Percentiles rank a stretch among this genome's conserved stretches.
Evolutionary conservation across 2,329 filamentous ascomycete genomes (phyloP).

Genomic region (Neopestalotiopsis clavispora): DNA sequence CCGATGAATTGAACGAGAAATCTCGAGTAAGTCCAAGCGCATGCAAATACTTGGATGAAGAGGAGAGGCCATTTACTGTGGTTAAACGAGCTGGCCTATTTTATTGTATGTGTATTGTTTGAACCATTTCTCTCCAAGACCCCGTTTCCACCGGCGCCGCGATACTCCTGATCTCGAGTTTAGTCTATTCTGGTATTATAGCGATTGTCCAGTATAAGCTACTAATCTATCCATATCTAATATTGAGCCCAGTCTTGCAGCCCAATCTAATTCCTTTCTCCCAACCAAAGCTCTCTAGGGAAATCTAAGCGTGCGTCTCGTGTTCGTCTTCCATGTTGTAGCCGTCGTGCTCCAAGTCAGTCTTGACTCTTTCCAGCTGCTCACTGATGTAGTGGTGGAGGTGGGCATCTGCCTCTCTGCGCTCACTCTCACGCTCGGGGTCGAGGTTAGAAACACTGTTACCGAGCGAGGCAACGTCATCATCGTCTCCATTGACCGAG

Average conservation of each 20-base stretch:
- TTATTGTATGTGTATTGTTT: no score
- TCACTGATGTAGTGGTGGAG: conserved; percentile 83
- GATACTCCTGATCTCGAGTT: no score
- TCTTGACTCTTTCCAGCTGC: conserved; percentile 76
- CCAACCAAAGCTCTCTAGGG: background rate
- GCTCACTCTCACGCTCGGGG: conserved; percentile 55
- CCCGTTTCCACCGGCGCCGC: no score
- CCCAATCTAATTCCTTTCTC: background rate
- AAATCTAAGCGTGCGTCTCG: conserved; percentile 32
- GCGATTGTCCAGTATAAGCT: background rate
- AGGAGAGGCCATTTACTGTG: no score
- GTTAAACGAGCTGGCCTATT: no score
- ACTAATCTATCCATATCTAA: background rate
- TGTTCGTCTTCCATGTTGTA: conserved; percentile 39
- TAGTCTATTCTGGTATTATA: background rate
- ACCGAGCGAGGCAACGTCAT: conserved; percentile 41
- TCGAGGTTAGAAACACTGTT: conserved; percentile 56
- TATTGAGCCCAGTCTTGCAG: background rate
- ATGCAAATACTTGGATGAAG: no score
- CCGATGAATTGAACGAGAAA: background rate
- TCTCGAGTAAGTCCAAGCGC: no score
- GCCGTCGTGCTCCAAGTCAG: conserved; percentile 44
- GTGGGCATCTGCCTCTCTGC: conserved; percentile 67
- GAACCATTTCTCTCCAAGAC: no score
- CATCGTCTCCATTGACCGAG: conserved; percentile 51